Base-by-base conservation (phyloP, 1,284 basidiomycete species). In the Leccinum variabile region DNA sequence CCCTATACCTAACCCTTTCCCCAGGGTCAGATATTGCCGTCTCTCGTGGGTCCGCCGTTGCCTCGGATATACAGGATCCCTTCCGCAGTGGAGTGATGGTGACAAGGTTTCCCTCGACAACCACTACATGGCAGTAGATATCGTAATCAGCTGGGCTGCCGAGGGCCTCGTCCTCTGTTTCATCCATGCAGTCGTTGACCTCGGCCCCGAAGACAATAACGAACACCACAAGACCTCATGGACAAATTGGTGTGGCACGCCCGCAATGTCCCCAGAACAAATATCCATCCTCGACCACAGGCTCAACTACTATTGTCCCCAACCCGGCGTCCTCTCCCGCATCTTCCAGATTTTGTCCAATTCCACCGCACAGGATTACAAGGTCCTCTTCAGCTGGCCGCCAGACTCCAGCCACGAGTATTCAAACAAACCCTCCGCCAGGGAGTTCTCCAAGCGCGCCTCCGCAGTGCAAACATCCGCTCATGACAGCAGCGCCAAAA, bases 211-310 rank as follows among this genome's bases (percentile, higher is more conserved):
- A 1, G 95, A 97, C 81, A 95, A 95, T 71, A 91, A 97, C 75
- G 86, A 89, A 71, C 75, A 78, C 56, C 75, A 84, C 71, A 91
- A 91, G 76, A 90, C 90, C 1, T 80, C 83, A 41, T 98, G 96
- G 96, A 86, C 93, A 10, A 98, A 97, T 75, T 97, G 92, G 90
- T 98, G 96, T 75, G 95, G 95, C 60, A 94, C 93, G 0, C 87
- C 84, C 5, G 75, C 72, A 63, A 82, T 91, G 82, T 72, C 71
- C 69, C 60, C 72, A 64, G 80, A 86, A 18, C 84, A 91, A 67
- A 78, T 87, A 41, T 75, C 84, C 18, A 76, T 84, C 54, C 81
- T 92, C 64, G 87, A 82, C 71, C 77, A 80, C 63, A 80, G 84
- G 59, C 83, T 92, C 59, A 76, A 82, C 62, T 76, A 78, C 62